Base-by-base conservation (phyloP, 1,284 basidiomycete genomes). In the Ceratobasidium theobromae region DNA sequence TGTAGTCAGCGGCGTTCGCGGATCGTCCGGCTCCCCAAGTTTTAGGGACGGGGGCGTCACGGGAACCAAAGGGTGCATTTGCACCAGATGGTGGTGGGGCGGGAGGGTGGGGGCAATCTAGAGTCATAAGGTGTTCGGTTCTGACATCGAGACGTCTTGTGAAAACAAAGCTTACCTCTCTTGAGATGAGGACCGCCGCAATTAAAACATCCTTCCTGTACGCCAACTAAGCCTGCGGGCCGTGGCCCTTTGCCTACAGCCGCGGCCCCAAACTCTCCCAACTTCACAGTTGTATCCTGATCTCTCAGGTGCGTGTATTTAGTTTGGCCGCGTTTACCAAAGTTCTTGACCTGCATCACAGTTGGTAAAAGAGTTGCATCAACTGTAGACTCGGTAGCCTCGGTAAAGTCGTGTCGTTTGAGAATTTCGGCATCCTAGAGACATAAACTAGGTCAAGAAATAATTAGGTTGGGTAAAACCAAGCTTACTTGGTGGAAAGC, bases 331-430 rank as follows among this genome's bases (percentile, higher is more conserved):
- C 90, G 86, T 77, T 95, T 96, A 53, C 97, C 97, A 75, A 95
- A 99, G 79, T 98, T 89, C 76, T 88, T 88, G 72, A 97, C 94
- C 79, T 99, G 97, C 94, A 99, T 96, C 69, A 98, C 90, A 76
- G 91, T 85, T 6, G 97, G 97, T 43, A 99, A 80, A 69, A 90
- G 72, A 5, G 89, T 87, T 45, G 96, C 86, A 75, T 98, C 95
- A 53, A 95, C 75, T 0, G 91, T 89, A 23, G 87, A 91, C 74
- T 88, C 87, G 3, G 95, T 98, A 18, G 91, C 88, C 73, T 92
- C 91, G 0, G 92, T 94, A 74, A 82, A 98, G 77, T 99, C 95
- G 75, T 89, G 88, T 67, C 80, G 80, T 72, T 84, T 84, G 72
- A 98, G 84, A 70, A 99, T 86, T 57, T 98, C 94, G 71, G 88